Base-by-base conservation (phyloP, 192 early-diverging fungal genomes). In the Physocladia obscura region DNA sequence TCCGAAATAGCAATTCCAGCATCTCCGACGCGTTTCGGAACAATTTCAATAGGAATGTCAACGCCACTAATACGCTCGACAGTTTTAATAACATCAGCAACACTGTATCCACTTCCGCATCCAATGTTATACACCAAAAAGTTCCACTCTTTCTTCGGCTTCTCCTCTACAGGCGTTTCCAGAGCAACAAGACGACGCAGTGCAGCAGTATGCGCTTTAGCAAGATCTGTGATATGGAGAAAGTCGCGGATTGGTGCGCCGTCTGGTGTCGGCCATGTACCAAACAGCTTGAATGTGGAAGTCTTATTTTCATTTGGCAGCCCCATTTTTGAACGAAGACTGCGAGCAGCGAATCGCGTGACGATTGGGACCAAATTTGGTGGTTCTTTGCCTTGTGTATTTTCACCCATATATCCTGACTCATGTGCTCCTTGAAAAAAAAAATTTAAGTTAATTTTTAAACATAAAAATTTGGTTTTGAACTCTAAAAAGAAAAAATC, bases 151-250 rank as follows among this genome's bases (percentile, higher is more conserved):
- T 54, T 36, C 37, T 17, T 17, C 56, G 37, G 17, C 24, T 27
- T 19, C 24, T 1, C 13, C 40, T 8, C 19, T 26, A 19, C 5
- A 51, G 62, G 47, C 0, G 22, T 79, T 71, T 62, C 57, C 36
- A 59, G 21, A 8, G 13, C 22, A 32, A 22, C 4, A 34, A 73
- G 37, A 26, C 35, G 48, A n/a, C 82, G 76, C 11, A 94, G 75
- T 2, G 93, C 93, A 3, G 77, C 81, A 0, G 93, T 84, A 62
- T 95, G 93, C 8, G 87, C 91, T 51, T 85, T 85, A 8, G 93
- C 92, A 30, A 94, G 80, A 60, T 95, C 93, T 62, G 88, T 89
- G 2, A 95, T 91, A 65, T 95, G 93, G 58, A 95, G 85, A 74
- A 91, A 95, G 74, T 95, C 93, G 35, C 93, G 89, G 21, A 94